These are phyloP conservation scores for Cladophialophora psammophila DNA, from an alignment of 2,329 filamentous ascomycete species.

Conservation along the genomic window DNA sequence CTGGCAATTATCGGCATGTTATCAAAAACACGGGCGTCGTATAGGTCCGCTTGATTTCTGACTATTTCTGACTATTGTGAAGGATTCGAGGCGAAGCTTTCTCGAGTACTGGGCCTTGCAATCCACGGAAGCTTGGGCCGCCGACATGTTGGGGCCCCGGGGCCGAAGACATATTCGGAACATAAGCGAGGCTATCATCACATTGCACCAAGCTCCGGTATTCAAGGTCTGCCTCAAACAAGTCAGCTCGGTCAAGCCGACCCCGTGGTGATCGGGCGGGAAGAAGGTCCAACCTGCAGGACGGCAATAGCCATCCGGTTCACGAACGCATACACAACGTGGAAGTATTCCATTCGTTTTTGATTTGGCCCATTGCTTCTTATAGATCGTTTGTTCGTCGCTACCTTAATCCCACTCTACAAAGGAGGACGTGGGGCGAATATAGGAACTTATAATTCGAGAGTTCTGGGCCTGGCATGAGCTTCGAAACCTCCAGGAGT, in stretches of 20 bases:
- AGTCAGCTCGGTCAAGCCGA: background rate
- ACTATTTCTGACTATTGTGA: slow-evolving; percentile 3
- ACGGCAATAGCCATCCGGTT: background rate
- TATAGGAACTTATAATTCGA: background rate
- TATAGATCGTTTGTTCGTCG: background rate
- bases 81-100: slow-evolving; percentile 18
- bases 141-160: slow-evolving; percentile 22
- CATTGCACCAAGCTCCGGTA: background rate
- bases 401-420: background rate
- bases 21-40: background rate
- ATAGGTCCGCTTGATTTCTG: background rate
- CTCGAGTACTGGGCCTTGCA: background rate
- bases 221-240: background rate
- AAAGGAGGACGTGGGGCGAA: background rate
- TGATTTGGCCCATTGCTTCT: background rate
- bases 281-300: background rate
- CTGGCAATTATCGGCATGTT: background rate
- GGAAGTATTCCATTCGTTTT: background rate
- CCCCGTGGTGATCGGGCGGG: background rate
- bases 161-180: background rate
- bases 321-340: background rate
- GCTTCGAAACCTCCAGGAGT: background rate
- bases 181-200: slow-evolving; percentile 8
- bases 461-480: background rate
- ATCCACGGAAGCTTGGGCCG: slow-evolving; percentile 5